phyloP scores from a whole-genome alignment of 768 basidiomycete species.

The Mycena amicta region DNA sequence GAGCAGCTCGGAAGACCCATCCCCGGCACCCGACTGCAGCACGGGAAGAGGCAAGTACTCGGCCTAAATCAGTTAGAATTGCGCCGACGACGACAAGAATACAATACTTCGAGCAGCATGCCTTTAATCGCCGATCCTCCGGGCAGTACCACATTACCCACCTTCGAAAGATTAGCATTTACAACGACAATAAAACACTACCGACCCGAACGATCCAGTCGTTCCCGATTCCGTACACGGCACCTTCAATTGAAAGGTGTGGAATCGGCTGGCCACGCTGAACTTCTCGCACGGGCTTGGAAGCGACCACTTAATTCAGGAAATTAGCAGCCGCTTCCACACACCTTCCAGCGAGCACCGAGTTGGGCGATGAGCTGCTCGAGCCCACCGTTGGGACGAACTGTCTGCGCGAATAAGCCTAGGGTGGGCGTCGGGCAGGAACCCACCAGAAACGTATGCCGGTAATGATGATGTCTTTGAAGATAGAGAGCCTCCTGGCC shows the following conservation, averaged over 20 bases:
- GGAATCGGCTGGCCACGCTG: slow-evolving; percentile 57
- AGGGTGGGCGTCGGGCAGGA: not conserved
- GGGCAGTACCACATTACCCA: slow-evolving; percentile 74
- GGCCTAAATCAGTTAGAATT: slow-evolving; percentile 48
- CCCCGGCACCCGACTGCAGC: slow-evolving; percentile 62
- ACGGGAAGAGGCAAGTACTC: slow-evolving; percentile 81
- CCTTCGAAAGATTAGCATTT: too few species aligned
- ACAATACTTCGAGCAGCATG: slow-evolving; percentile 77
- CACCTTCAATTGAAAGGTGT: slow-evolving; percentile 74
- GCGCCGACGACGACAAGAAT: too few species aligned
- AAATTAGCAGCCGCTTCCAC: too few species aligned
- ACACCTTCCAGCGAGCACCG: slow-evolving; percentile 78
- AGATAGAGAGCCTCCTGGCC: slow-evolving; percentile 44
- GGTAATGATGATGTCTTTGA: slow-evolving; percentile 64
- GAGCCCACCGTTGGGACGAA: slow-evolving; percentile 71
- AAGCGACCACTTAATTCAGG: too few species aligned
- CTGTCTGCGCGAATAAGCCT: slow-evolving; percentile 36
- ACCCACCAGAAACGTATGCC: slow-evolving; percentile 62
- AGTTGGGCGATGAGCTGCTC: slow-evolving; percentile 76
- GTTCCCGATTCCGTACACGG: slow-evolving; percentile 72
- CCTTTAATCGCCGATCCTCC: slow-evolving; percentile 78
- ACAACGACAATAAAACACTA: too few species aligned
- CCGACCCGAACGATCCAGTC: slow-evolving; percentile 84
- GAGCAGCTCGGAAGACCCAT: slow-evolving; percentile 72
- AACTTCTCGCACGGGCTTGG: slow-evolving; percentile 53